Conservation (phyloP, 805 yeast species). For the Candida peoriensis region DNA sequence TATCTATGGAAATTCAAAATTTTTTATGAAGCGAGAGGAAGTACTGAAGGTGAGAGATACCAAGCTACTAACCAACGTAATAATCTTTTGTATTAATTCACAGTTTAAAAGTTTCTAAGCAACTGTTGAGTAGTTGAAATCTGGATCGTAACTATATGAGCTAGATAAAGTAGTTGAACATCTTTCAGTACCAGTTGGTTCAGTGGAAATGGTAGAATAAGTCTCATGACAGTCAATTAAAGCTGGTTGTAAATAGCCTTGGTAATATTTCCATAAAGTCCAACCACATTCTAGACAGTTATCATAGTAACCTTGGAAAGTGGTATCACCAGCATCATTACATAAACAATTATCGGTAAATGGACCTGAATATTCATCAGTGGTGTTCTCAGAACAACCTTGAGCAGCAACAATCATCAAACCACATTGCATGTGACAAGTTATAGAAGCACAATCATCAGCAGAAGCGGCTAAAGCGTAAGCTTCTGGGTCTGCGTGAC, state of each 20-base stretch:
- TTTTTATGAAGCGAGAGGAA: too few relatives aligned
- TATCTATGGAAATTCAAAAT: too few relatives aligned
- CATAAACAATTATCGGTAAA: constrained; percentile 7
- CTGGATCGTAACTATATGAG: too few relatives aligned
- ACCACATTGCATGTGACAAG: constrained; percentile 8
- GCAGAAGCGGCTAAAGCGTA: background rate
- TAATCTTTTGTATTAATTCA: too few relatives aligned
- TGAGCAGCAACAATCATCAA: constrained; percentile 5
- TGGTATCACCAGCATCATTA: constrained; percentile 2
- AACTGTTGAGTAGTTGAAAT: too few relatives aligned
- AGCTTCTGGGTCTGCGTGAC: background rate
- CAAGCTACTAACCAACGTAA: too few relatives aligned
- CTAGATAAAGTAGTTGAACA: too few relatives aligned
- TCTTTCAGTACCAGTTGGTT: constrained; percentile 7
- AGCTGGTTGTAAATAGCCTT: constrained; percentile 3
- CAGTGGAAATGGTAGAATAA: constrained; percentile 3
- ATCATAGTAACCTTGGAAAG: constrained; percentile 1
- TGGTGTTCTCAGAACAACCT: constrained; percentile 5
- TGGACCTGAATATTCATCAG: constrained; percentile 6
- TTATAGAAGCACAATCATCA: background rate
- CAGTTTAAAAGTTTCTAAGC: too few relatives aligned
- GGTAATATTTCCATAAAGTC: constrained; percentile 7
- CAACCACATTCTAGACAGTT: constrained; percentile 10
- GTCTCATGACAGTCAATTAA: constrained; percentile 8
- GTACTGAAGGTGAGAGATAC: too few relatives aligned